Percentiles rank a stretch among this genome's conserved stretches.
Evolutionary conservation across 176 grass and related monocot genomes (phyloP).

Genomic region (barley (Hordeum vulgare)): MorexV3_pseudomolecules_assembly NC_058524.1:611890140-611890639

Average conservation of each 20-base stretch:
- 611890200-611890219: too few species aligned
- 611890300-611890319: too few species aligned
- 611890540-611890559: neutral
- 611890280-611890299: too few species aligned
- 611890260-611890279: neutral
- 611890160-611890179: neutral
- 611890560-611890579: neutral
- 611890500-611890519: neutral
- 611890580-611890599: too few species aligned
- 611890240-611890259: too few species aligned
- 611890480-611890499: neutral
- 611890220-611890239: neutral
- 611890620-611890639: too few species aligned
- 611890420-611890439: too few species aligned
- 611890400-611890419: neutral
- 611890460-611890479: neutral
- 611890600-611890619: too few species aligned
- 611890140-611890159: too few species aligned
- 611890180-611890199: neutral
- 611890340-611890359: too few species aligned
- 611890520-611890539: neutral
- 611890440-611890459: neutral
- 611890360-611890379: neutral
- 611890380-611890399: neutral
- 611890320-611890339: too few species aligned